Conservation (phyloP, 2,329 filamentous ascomycete genomes). For the Arthroderma sp. region DNA sequence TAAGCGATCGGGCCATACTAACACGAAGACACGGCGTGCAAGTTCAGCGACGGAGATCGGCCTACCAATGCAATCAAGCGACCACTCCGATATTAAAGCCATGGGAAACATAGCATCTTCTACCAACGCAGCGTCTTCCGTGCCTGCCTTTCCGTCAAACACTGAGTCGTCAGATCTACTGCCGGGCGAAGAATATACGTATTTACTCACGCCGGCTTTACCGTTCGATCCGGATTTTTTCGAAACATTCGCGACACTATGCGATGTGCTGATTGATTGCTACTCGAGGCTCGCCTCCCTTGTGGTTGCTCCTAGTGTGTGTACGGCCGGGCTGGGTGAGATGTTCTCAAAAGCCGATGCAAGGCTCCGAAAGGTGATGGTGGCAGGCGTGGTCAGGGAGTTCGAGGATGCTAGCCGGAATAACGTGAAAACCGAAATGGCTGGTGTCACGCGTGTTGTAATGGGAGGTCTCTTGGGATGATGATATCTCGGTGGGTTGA, state of each 20-base stretch:
- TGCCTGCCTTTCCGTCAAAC: slow-evolving; percentile 27
- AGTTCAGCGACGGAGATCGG: slow-evolving; percentile 50
- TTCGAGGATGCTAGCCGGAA: slow-evolving; percentile 77
- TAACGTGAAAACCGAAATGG: slow-evolving; percentile 67
- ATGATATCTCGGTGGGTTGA: not conserved
- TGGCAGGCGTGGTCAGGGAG: slow-evolving; percentile 75
- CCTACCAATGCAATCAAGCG: slow-evolving; percentile 37
- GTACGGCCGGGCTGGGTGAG: slow-evolving; percentile 59
- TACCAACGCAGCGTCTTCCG: slow-evolving; percentile 24
- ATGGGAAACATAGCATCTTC: slow-evolving; percentile 28
- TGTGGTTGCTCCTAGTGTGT: slow-evolving; percentile 61
- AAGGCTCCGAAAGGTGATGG: slow-evolving; percentile 73
- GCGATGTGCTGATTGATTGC: slow-evolving; percentile 86
- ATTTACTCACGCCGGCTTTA: slow-evolving; percentile 77
- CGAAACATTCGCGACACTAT: slow-evolving; percentile 88
- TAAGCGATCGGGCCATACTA: slow-evolving; percentile 47
- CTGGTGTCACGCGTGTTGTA: slow-evolving; percentile 76
- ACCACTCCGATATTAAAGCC: slow-evolving; percentile 36
- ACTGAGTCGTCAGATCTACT: slow-evolving; percentile 49
- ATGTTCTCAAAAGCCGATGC: slow-evolving; percentile 82
- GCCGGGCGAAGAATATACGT: slow-evolving; percentile 74
- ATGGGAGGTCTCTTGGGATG: slow-evolving; percentile 64
- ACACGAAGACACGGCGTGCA: slow-evolving; percentile 43
- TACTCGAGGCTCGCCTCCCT: slow-evolving; percentile 68
- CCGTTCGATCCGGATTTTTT: slow-evolving; percentile 97